Evolutionary conservation across 768 basidiomycete species (phyloP).

Genomic region (Stropharia rugosoannulata): DNA sequence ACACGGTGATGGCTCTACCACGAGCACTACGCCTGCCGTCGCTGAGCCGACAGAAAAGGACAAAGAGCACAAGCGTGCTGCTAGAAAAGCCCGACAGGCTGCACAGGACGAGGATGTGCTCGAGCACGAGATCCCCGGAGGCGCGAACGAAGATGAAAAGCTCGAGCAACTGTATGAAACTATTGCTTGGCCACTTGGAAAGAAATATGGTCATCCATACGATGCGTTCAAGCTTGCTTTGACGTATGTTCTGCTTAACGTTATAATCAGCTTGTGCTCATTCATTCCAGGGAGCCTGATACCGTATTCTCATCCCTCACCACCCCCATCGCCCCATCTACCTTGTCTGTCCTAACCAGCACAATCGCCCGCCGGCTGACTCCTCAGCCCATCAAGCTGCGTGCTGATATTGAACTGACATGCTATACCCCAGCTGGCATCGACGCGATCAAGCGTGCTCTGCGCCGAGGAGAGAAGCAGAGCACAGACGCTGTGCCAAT

Average conservation of each 20-base stretch:
- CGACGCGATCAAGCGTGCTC: slow-evolving; percentile 92
- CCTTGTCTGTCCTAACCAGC: slow-evolving; percentile 61
- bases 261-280: not conserved
- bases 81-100: slow-evolving; percentile 43
- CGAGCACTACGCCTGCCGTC: slow-evolving; percentile 14
- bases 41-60: slow-evolving; percentile 33
- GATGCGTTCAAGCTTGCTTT: slow-evolving; percentile 98
- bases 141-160: slow-evolving; percentile 70
- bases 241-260: slow-evolving; percentile 54
- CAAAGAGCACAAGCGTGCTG: slow-evolving; percentile 47
- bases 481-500: slow-evolving; percentile 92
- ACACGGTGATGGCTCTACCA: slow-evolving; percentile 26
- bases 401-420: slow-evolving; percentile 96
- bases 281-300: slow-evolving; percentile 43
- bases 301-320: slow-evolving; percentile 76
- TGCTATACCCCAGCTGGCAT: slow-evolving; percentile 96
- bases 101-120: slow-evolving; percentile 42
- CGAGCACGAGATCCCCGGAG: slow-evolving; percentile 37
- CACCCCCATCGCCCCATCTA: slow-evolving; percentile 53
- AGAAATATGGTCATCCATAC: slow-evolving; percentile 92
- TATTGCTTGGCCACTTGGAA: slow-evolving; percentile 90
- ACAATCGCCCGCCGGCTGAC: slow-evolving; percentile 95
- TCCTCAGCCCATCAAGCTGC: slow-evolving; percentile 97
- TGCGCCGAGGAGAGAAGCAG: slow-evolving; percentile 84
- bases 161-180: slow-evolving; percentile 88